Conservation (phyloP, 441 rosid genomes). For the Populus hybrid region DNA sequence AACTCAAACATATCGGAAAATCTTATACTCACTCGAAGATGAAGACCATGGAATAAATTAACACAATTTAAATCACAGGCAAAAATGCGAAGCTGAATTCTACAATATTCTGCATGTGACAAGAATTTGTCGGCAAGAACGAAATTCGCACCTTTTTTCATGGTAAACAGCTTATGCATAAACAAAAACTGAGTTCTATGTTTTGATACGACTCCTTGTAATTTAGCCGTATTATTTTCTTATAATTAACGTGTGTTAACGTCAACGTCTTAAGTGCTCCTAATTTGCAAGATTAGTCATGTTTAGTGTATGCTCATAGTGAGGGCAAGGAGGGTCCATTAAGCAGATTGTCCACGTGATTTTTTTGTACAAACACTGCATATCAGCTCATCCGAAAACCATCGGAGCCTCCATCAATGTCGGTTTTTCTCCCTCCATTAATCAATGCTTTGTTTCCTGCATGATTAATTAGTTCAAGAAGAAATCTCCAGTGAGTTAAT, state of each 20-base stretch:
- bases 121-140: neutral
- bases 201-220: neutral
- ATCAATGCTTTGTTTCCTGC: slow-evolving; percentile 10
- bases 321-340: slow-evolving; percentile 38
- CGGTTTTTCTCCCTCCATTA: slow-evolving; percentile 25
- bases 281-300: slow-evolving; percentile 27
- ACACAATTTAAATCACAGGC: neutral
- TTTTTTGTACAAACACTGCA: slow-evolving; percentile 9
- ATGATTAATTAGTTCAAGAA: slow-evolving; percentile 4
- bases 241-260: neutral
- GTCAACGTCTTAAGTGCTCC: slow-evolving; percentile 14
- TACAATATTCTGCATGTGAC: neutral
- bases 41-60: too few species aligned
- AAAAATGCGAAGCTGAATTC: neutral
- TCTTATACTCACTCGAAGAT: too few species aligned
- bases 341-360: slow-evolving; percentile 42
- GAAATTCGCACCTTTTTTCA: neutral
- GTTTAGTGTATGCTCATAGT: slow-evolving; percentile 15
- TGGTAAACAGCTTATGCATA: neutral
- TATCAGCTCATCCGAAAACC: slow-evolving; percentile 24
- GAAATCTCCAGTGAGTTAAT: slow-evolving; percentile 2
- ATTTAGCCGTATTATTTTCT: neutral
- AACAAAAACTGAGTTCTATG: neutral
- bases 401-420: slow-evolving; percentile 26
- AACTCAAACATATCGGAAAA: too few species aligned